A percentile compares a stretch with the other conserved stretches of the same genome.
phyloP scores from a whole-genome alignment of 83 land plant genomes.

The Diphasiastrum complanatum region DNA sequence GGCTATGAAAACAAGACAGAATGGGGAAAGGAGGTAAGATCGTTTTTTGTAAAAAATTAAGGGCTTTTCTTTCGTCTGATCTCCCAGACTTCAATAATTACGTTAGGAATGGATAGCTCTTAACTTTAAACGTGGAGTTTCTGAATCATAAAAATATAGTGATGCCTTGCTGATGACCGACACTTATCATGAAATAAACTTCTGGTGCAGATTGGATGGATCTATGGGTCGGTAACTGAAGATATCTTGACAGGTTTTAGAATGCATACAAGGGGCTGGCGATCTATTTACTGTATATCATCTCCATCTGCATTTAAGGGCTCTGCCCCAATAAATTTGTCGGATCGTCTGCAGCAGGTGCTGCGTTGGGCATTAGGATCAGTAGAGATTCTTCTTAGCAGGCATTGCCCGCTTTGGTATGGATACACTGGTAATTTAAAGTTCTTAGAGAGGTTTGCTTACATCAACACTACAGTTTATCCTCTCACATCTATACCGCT shows the following conservation, averaged over 20 bases:
- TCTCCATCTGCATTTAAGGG: conserved; percentile 9
- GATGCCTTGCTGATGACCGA: no score
- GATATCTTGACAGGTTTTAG: conserved; percentile 15
- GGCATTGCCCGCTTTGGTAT: conserved; percentile 17
- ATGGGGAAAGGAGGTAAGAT: conserved; percentile 69
- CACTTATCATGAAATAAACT: no score
- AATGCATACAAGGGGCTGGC: conserved; percentile 13
- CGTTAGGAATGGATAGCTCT: no score
- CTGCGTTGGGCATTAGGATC: no score
- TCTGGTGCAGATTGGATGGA: conserved; percentile 13
- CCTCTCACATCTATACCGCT: no score
- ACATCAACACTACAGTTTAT: conserved; percentile 14
- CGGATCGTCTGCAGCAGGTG: conserved; percentile 16
- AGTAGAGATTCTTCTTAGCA: conserved; percentile 17
- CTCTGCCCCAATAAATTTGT: no score
- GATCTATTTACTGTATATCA: conserved; percentile 13
- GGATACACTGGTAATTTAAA: conserved; percentile 3
- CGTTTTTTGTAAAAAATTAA: no score
- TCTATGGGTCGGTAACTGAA: no score
- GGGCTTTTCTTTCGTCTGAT: no score
- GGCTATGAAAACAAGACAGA: conserved; percentile 80
- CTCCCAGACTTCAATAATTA: no score
- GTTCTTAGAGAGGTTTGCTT: conserved; percentile 7
- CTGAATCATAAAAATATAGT: no score
- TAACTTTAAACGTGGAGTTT: no score